A percentile compares a stretch with the other conserved stretches of the same genome.
phyloP scores from a whole-genome alignment of 2,329 filamentous ascomycete species.

The Aspergillus awamori region DNA sequence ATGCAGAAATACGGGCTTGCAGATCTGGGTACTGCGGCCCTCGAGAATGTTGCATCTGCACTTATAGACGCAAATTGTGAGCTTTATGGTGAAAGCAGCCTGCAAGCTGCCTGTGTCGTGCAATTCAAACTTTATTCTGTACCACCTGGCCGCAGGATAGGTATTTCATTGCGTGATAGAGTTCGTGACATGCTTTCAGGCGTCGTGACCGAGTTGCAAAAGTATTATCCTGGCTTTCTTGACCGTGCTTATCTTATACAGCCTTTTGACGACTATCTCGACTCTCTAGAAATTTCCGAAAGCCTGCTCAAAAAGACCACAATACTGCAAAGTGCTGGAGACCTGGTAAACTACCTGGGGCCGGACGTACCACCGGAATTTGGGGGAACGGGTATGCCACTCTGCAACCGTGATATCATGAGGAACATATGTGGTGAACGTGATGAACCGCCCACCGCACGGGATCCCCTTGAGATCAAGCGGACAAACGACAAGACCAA shows the following conservation, averaged over 20 bases:
- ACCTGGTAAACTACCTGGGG: neutral
- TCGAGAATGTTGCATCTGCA: neutral
- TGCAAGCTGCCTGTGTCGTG: neutral
- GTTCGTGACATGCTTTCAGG: neutral
- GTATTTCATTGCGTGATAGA: neutral
- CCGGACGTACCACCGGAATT: neutral
- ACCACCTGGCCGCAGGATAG: neutral
- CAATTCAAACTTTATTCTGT: neutral
- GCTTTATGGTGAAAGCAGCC: neutral
- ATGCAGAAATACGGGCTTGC: neutral
- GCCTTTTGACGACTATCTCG: neutral
- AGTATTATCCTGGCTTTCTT: neutral
- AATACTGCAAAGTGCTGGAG: neutral
- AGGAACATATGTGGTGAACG: neutral
- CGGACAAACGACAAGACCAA: neutral
- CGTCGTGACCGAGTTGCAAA: neutral
- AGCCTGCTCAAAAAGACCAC: neutral
- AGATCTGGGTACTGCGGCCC: neutral
- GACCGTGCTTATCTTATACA: neutral
- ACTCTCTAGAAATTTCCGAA: neutral
- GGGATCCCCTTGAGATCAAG: neutral
- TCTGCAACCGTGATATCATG: neutral
- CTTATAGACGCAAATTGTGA: neutral
- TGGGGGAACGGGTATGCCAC: neutral
- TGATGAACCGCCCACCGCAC: neutral